Conservation (phyloP, 2,329 filamentous ascomycete species). For the Sporothrix brasiliensis region DNA sequence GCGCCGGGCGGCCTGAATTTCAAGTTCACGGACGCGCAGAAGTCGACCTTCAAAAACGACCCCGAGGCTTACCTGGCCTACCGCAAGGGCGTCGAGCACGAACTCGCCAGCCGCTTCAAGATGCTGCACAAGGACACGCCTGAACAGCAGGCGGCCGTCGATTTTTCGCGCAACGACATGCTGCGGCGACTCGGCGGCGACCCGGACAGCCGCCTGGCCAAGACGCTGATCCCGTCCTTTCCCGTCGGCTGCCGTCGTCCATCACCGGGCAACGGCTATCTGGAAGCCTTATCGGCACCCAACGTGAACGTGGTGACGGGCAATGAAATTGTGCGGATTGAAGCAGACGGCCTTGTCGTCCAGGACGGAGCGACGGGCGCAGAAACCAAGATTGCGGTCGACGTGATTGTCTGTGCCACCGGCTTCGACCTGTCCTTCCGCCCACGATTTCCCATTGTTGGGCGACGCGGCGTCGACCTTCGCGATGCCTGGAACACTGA, state of each 20-base stretch:
- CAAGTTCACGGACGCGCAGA: constrained; percentile 29
- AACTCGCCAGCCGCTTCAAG: constrained; percentile 33
- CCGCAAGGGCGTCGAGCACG: constrained; percentile 36
- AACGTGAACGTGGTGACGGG: constrained; percentile 51
- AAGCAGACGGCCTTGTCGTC: constrained; percentile 41
- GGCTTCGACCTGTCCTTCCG: constrained; percentile 44
- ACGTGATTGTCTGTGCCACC: constrained; percentile 45
- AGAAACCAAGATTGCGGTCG: constrained; percentile 39
- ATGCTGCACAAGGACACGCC: constrained; percentile 33
- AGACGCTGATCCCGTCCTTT: constrained; percentile 31
- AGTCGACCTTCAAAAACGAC: constrained; percentile 31
- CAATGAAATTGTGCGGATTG: constrained; percentile 47
- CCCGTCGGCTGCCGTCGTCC: constrained; percentile 50
- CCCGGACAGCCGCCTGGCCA: constrained; percentile 25
- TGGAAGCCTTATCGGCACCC: constrained; percentile 47
- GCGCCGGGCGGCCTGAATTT: constrained; percentile 46
- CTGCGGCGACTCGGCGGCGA: constrained; percentile 32
- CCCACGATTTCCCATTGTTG: constrained; percentile 42
- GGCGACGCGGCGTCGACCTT: constrained; percentile 31
- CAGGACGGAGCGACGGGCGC: constrained; percentile 34
- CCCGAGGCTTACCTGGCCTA: constrained; percentile 32
- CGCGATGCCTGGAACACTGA: constrained; percentile 35
- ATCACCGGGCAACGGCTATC: constrained; percentile 49
- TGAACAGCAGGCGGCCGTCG: constrained; percentile 31
- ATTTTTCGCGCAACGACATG: constrained; percentile 31